Base-by-base conservation (phyloP, 257 asterid species). In the Capsicum baccatum region DNA sequence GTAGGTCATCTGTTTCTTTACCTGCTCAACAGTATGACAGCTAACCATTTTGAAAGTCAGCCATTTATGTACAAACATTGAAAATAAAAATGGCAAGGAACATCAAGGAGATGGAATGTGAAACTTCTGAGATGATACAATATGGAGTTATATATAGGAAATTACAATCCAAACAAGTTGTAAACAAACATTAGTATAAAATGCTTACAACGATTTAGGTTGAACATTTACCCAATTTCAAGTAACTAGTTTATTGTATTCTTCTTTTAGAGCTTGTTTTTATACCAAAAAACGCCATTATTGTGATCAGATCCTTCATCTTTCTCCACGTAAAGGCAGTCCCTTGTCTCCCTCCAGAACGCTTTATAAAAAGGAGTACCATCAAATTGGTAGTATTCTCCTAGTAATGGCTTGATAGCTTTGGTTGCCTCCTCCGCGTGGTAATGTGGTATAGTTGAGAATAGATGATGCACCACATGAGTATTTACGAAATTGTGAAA, bases 401-500 rank as follows among this genome's bases (percentile, higher is more conserved):
- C 71, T 66, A 66, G 37, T 12, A 66, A 39, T 66, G 71, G 47
- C 10, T 66, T 66, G n/a, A 66, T 66, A 66, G 71, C 71, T 33
- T 33, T 66, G 3, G 71, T 33, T 66, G 71, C 73, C 48, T 66
- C 48, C 2, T 3, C 88, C 7, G 95, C 95, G 68, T 93, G 89
- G 69, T 93, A 93, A 64, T 93, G 94, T 3, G 97, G 97, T 90
- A 93, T 91, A 0, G 93, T 88, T 1, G 95, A 90, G 79, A 93
- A 89, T 66, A 91, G 86, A 84, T 93, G 97, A 76, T 93, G 97
- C 42, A 93, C 85, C 16, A 93, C 92, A 17, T 93, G 97, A 5
- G 97, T 83, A 35, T 58, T 52, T 0, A 67, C 12, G 12, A 60
- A 16, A 33, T 76, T 2, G 3, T 84, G 86, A 87, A 91, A 89